Conservation (phyloP, 2,329 filamentous ascomycete genomes). For the Emericellopsis atlantica region DNA sequence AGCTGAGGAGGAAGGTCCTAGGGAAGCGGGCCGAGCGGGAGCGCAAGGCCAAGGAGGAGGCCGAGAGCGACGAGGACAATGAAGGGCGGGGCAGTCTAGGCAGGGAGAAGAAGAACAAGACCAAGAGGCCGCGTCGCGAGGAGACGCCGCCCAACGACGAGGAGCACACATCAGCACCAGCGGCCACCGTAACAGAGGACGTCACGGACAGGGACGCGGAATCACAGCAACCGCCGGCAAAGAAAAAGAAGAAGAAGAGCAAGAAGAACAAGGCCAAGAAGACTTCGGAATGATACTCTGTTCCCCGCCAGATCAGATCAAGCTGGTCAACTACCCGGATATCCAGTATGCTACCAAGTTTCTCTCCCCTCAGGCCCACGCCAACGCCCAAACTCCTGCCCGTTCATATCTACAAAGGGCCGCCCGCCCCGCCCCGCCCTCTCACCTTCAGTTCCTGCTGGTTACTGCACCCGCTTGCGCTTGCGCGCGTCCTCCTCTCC, state of each 20-base stretch:
- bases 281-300: background rate
- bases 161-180: background rate
- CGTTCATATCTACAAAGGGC: no score
- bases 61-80: conserved; percentile 11
- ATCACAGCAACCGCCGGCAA: background rate
- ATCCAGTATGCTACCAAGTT: no score
- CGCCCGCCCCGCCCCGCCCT: no score
- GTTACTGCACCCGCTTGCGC: conserved; percentile 44
- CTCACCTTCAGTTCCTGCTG: no score
- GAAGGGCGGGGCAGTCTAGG: conserved; percentile 22
- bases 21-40: conserved; percentile 3
- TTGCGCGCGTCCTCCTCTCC: conserved; percentile 42
- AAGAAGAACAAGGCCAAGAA: background rate
- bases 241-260: conserved; percentile 3
- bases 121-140: conserved; percentile 6
- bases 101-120: conserved; percentile 20
- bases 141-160: background rate
- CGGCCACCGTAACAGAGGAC: background rate
- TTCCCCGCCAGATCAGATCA: no score
- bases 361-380: no score
- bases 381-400: no score
- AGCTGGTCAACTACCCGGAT: no score
- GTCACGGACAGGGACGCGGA: background rate
- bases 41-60: conserved; percentile 4
- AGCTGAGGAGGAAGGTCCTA: conserved; percentile 14